Conservation (phyloP, 208 protist species). For the Acanthamoeba royreba region DNA sequence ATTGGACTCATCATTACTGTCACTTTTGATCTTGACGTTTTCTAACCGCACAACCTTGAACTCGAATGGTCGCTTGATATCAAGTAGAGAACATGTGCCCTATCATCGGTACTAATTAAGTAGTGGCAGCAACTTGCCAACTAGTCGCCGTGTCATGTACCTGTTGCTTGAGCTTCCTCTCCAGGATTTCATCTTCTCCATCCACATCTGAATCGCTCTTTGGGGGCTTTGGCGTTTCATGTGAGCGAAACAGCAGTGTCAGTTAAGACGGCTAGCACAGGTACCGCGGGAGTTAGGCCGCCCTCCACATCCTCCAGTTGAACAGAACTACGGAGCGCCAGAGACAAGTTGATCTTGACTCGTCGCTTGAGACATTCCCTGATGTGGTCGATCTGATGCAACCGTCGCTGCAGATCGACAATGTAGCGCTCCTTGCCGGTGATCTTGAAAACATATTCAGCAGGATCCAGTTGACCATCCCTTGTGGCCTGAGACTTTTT, state of each 20-base stretch:
- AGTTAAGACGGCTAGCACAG: background rate
- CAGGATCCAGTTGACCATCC: background rate
- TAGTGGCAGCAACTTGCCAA: too few relatives aligned
- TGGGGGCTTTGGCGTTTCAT: too few relatives aligned
- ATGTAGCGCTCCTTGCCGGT: background rate
- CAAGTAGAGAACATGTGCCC: background rate
- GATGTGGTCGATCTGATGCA: constrained; percentile 3
- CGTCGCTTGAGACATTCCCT: background rate
- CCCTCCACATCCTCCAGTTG: background rate
- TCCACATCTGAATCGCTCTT: background rate
- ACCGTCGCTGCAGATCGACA: background rate
- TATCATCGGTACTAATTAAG: too few relatives aligned
- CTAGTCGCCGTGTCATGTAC: too few relatives aligned
- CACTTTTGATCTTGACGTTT: background rate
- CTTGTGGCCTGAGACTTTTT: constrained; percentile 8
- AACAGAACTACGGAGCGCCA: background rate
- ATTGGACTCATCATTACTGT: background rate
- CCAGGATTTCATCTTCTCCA: background rate
- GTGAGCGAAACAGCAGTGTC: background rate
- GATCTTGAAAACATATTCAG: constrained; percentile 28
- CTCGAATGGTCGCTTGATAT: constrained; percentile 18
- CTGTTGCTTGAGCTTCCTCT: background rate
- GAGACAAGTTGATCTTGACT: background rate
- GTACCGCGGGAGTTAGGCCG: background rate
- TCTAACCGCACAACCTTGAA: background rate